Evolutionary conservation across 495 filamentous ascomycete species (phyloP).

Genomic region (Amniculicola lignicola): DNA sequence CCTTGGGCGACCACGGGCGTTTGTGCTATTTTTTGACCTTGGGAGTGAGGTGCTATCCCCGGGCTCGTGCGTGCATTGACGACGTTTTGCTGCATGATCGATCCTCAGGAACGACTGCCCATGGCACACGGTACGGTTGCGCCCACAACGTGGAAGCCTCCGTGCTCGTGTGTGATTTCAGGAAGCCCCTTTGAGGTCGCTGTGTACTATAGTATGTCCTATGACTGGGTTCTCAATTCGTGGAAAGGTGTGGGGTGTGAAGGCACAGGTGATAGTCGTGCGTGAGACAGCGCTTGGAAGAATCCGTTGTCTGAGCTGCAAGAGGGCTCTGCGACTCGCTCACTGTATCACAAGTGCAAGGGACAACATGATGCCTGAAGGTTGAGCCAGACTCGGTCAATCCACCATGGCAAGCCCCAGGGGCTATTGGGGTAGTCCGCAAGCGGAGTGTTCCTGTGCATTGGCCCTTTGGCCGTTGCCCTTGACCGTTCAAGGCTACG

Average conservation of each 20-base stretch:
- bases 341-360: too few species aligned
- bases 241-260: background rate
- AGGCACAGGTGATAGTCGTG: background rate
- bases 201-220: background rate
- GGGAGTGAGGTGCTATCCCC: background rate
- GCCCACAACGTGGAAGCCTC: constrained; percentile 4
- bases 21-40: constrained; percentile 2
- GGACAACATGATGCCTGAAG: too few species aligned
- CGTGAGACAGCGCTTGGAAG: constrained; percentile 3
- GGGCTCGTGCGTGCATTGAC: constrained; percentile 2
- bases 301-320: background rate
- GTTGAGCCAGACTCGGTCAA: too few species aligned
- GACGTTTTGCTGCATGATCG: constrained; percentile 5
- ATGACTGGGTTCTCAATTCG: background rate
- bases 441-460: too few species aligned
- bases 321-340: background rate
- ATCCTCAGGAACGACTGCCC: constrained; percentile 11
- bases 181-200: background rate
- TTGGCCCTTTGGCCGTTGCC: too few species aligned
- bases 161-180: background rate
- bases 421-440: too few species aligned
- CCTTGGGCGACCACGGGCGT: background rate
- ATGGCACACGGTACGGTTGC: background rate
- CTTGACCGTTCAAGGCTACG: too few species aligned
- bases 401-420: too few species aligned